Evolutionary conservation across 2,329 filamentous ascomycete species (phyloP), one percentile per base, ranked within the genome.

Genomic region (Fusarium sp.): DNA sequence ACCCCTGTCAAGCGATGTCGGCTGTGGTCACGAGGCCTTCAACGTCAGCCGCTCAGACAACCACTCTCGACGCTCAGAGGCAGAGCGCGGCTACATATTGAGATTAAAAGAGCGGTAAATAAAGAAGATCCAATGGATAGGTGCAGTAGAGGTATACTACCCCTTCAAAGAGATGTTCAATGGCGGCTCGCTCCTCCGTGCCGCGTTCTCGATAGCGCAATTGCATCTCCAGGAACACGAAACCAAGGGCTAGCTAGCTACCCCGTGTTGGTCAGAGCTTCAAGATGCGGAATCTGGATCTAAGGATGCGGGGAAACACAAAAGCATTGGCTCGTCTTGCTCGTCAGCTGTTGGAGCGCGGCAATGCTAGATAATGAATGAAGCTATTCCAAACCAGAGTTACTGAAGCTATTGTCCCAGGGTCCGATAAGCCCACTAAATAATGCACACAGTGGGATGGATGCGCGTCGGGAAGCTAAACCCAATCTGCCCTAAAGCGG

Each of bases 1-100:
- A 68, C 32, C 65, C 65, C 45, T 68, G 65, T 49, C 51, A 43
- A 56, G 59, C 65, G 65, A 68, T 68, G 65, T 68, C 65, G 65
- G 65, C 55, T 54, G 17, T 35, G 14, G 65, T 68, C 65, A 68
- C 60, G 55, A 68, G 65, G 41, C 41, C 45, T 44, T 48, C 35
- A 13, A 39, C 9, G 14, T 39, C 19, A 28, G 19, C 28, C 22
- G 19, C 13, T 11, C 20, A 17, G 6, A 22, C 24, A 13, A 46
- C 32, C 10, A 20, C 7, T 17, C 11, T 30, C 5, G 37, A 24
- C 33, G 15, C 15, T 32, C 49, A 51, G 20, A 22, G 30, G 45
- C 15, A 62, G 24, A 56, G 40, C 63, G 63, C 63, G 63, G 63
- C 39, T 67, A 52, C 15, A 13, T 22, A 7, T 14, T 6, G 5